These are phyloP conservation scores for Phytopythium chamaehyphon DNA, from an alignment of 352 stramenopile genomes.

Conservation along the genomic window DNA sequence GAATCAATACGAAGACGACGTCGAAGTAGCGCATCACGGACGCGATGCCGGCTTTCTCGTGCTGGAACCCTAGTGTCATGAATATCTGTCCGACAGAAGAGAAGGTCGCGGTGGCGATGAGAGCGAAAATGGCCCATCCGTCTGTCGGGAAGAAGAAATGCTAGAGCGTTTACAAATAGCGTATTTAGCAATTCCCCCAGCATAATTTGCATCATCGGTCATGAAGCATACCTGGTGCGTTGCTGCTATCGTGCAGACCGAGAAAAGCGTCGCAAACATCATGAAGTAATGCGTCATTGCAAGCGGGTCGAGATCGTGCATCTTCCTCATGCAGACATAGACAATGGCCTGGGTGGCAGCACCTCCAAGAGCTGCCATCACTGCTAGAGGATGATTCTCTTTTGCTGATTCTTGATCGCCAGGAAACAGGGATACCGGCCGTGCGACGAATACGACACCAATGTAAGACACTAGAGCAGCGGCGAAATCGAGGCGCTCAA, in stretches of 20 bases:
- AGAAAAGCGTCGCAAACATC: conserved; percentile 29
- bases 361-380: conserved; percentile 27
- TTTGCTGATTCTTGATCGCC: conserved; percentile 9
- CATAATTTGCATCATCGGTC: too few relatives aligned
- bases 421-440: conserved; percentile 49
- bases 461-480: conserved; percentile 41
- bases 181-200: too few relatives aligned
- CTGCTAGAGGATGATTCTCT: conserved; percentile 17
- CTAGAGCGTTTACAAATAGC: background rate
- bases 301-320: conserved; percentile 39
- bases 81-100: conserved; percentile 51
- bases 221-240: conserved; percentile 24
- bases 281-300: conserved; percentile 47
- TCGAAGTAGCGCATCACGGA: conserved; percentile 73
- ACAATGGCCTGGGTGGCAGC: conserved; percentile 31
- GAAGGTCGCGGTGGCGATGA: conserved; percentile 40
- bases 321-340: conserved; percentile 46
- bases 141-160: conserved; percentile 14
- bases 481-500: conserved; percentile 40
- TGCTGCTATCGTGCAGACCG: conserved; percentile 15
- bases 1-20: conserved; percentile 61
- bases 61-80: conserved; percentile 55
- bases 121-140: conserved; percentile 25
- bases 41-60: conserved; percentile 50
- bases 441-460: conserved; percentile 52